Evolutionary conservation across 129 eudicot genomes (phyloP), one percentile per base, ranked within the genome.

Genomic region (Saussurea involucrata): DNA sequence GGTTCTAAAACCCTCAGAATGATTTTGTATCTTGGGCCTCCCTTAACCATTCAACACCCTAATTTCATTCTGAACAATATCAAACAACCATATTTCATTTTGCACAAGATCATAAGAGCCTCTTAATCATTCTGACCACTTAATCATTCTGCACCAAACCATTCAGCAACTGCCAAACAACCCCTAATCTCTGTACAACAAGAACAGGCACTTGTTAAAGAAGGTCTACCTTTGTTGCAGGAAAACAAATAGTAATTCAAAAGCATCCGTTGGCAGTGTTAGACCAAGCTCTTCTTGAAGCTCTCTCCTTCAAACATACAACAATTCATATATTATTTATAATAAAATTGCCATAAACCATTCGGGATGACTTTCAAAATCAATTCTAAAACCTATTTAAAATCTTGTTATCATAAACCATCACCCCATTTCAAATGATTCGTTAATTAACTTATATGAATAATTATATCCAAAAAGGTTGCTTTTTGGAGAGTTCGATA

Each of bases 281-380:
- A 94, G 76, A 24, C 97, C 98, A 76, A 94, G 96, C 85, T 94
- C 97, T 83, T 94, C 98, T 17, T 91, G 89, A 85, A 94, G 98
- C 87, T 94, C 98, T 86, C 98, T 87, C 90, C 98, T 94, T 85
- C 58, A 81, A 85, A 69, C 74, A 81, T 29, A 71, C 36, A 83
- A 69, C 15, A 79, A 37, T 31, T 61, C 12, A 1, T 18, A 1
- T 18, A 72, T 70, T 17, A 22, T 29, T 37, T 3, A 44, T 77
- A 44, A 69, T 58, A 21, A 36, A 69, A 24, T 20, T 55, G 29
- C 76, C 72, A 27, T 42, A 70, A 18, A 58, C 13, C 25, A 53
- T 53, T 10, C 13, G 13, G 13, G 49, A 40, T 40, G 13, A 4
- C 58, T 12, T 46, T 15, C 58, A 15, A 20, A 13, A 46, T 13